Evolutionary conservation across 192 early-diverging fungal species (phyloP).

Genomic region (Gonapodya prolifera): DNA sequence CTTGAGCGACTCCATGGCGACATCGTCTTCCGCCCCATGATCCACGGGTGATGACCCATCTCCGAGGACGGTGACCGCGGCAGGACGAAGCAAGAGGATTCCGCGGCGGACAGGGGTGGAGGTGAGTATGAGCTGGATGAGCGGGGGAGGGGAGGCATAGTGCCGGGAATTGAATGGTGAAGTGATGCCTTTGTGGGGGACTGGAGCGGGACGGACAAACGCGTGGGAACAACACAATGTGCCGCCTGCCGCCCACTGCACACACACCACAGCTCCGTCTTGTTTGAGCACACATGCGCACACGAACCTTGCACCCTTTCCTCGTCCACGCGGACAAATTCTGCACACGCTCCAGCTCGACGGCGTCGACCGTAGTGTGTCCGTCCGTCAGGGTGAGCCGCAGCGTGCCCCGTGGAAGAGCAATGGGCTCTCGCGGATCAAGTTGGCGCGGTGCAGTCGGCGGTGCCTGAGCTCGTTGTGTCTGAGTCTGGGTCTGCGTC

Average conservation of each 20-base stretch:
- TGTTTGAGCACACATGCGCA: neutral
- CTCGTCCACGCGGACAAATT: neutral
- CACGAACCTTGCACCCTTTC: neutral
- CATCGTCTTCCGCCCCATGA: neutral
- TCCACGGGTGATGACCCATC: neutral
- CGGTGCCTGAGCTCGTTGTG: neutral
- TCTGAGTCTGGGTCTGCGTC: neutral
- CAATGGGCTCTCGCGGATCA: neutral
- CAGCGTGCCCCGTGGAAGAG: neutral
- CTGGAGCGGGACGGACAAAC: neutral
- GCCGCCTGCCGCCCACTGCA: no score
- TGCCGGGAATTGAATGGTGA: neutral
- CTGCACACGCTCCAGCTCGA: neutral
- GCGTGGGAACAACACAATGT: neutral
- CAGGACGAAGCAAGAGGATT: neutral
- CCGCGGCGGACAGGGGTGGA: neutral
- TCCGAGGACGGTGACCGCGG: neutral
- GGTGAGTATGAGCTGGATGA: neutral
- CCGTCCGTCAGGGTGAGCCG: conserved; percentile 6
- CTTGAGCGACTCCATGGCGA: neutral
- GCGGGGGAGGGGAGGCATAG: neutral
- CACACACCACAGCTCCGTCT: no score
- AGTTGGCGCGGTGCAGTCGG: neutral
- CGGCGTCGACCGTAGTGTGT: neutral
- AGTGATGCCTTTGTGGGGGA: neutral